Evolutionary conservation across 352 stramenopile species (phyloP).

Genomic region (Poterioochromonas sp.): DNA sequence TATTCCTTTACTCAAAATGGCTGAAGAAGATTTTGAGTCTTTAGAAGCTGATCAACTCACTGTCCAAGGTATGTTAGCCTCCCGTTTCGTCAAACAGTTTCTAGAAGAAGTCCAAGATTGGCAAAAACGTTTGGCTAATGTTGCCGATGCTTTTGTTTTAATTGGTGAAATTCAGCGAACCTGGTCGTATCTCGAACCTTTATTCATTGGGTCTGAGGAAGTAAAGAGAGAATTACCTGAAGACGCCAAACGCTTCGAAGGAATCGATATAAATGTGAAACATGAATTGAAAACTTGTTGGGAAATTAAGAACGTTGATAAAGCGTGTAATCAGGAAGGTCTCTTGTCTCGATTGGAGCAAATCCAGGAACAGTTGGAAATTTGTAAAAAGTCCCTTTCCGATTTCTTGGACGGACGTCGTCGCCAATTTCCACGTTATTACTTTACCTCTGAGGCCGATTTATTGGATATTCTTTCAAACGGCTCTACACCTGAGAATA

Average conservation of each 20-base stretch:
- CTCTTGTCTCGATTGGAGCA: conserved; percentile 75
- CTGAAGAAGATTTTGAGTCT: conserved; percentile 89
- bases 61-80: conserved; percentile 89
- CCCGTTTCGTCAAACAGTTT: conserved; percentile 87
- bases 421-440: conserved; percentile 80
- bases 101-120: conserved; percentile 67
- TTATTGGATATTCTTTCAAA: conserved; percentile 91
- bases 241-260: conserved; percentile 77
- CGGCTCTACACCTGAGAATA: conserved; percentile 76
- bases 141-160: conserved; percentile 82
- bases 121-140: conserved; percentile 62
- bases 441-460: conserved; percentile 84
- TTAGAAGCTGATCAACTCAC: conserved; percentile 91
- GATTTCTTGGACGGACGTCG: conserved; percentile 86
- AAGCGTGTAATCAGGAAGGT: conserved; percentile 72
- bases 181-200: conserved; percentile 87
- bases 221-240: conserved; percentile 88
- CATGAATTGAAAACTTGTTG: conserved; percentile 59
- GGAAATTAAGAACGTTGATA: conserved; percentile 73
- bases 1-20: conserved; percentile 50
- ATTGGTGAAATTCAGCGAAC: conserved; percentile 88
- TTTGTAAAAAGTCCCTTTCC: conserved; percentile 85
- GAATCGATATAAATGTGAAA: conserved; percentile 83
- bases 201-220: conserved; percentile 90
- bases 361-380: conserved; percentile 80